Conservation (phyloP, 179 eudicot genomes). For the Pouteria campechiana region DNA sequence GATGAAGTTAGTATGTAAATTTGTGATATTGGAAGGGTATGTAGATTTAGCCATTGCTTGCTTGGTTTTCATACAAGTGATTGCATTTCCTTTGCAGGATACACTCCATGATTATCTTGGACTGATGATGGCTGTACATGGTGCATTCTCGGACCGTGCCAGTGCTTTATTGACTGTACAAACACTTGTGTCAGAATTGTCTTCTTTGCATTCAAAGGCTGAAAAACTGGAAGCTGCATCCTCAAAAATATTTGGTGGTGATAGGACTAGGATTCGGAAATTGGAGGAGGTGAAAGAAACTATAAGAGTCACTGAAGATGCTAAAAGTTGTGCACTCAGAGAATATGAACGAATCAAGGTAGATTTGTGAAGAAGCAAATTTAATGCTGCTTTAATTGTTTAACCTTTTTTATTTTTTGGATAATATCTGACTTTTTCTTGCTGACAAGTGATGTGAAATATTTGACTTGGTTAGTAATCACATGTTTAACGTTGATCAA, state of each 20-base stretch:
- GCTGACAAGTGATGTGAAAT: too few species aligned
- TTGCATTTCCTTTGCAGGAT: slow-evolving; percentile 40
- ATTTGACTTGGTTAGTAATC: too few species aligned
- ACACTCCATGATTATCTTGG: slow-evolving; percentile 79
- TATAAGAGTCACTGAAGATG: slow-evolving; percentile 71
- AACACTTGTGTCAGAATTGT: slow-evolving; percentile 74
- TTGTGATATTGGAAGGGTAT: too few species aligned
- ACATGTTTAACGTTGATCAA: too few species aligned
- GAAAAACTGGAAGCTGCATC: slow-evolving; percentile 64
- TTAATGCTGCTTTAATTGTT: too few species aligned
- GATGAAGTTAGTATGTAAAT: too few species aligned
- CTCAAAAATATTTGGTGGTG: slow-evolving; percentile 64
- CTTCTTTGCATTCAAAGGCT: slow-evolving; percentile 51
- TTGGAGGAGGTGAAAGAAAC: slow-evolving; percentile 70
- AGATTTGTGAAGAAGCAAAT: slow-evolving; percentile 6
- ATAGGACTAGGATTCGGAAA: slow-evolving; percentile 55
- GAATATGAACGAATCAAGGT: slow-evolving; percentile 92
- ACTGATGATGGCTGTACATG: slow-evolving; percentile 58
- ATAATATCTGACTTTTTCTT: too few species aligned
- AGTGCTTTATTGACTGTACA: slow-evolving; percentile 92
- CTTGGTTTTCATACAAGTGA: too few species aligned
- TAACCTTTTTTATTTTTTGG: too few species aligned
- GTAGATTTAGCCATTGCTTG: too few species aligned
- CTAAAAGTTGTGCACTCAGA: slow-evolving; percentile 64
- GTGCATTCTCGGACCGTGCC: slow-evolving; percentile 86